Evolutionary conservation across 371 early-diverging fungal species (phyloP).

Genomic region (Nematocida parisii): DNA sequence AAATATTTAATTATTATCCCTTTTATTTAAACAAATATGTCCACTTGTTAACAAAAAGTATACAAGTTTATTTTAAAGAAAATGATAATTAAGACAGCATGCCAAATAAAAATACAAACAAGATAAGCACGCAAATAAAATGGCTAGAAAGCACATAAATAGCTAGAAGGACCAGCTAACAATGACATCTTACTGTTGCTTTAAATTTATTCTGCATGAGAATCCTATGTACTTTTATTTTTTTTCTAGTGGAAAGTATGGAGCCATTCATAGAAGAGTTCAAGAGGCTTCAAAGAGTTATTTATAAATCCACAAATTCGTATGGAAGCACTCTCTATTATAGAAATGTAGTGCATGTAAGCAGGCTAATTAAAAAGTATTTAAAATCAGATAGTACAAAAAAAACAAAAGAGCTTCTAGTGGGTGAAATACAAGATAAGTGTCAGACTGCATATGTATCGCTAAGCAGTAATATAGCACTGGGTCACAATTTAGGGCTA

Average conservation of each 20-base stretch:
- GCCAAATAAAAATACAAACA: too few relatives aligned
- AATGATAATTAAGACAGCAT: too few relatives aligned
- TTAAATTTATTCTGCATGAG: neutral
- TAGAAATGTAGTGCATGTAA: conserved; percentile 35
- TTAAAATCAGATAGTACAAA: neutral
- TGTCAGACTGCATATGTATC: conserved; percentile 23
- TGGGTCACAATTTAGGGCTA: conserved; percentile 43
- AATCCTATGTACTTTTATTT: neutral
- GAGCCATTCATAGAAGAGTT: conserved; percentile 4
- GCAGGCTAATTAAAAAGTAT: conserved; percentile 8
- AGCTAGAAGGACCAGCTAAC: neutral
- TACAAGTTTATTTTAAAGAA: too few relatives aligned
- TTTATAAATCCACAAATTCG: conserved; percentile 46
- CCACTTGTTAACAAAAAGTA: too few relatives aligned
- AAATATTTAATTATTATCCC: too few relatives aligned
- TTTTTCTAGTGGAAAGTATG: neutral
- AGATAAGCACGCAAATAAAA: too few relatives aligned
- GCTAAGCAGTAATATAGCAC: conserved; percentile 40
- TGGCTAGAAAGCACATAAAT: too few relatives aligned
- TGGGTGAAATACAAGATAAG: neutral
- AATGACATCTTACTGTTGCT: neutral
- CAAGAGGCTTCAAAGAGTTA: conserved; percentile 9
- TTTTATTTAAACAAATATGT: too few relatives aligned
- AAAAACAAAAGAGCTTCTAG: conserved; percentile 19
- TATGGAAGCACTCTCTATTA: conserved; percentile 33